A percentile compares a stretch with the other conserved stretches of the same genome.
phyloP scores from a whole-genome alignment of 1,284 basidiomycete genomes.

The Ceratobasidium sp. region DNA sequence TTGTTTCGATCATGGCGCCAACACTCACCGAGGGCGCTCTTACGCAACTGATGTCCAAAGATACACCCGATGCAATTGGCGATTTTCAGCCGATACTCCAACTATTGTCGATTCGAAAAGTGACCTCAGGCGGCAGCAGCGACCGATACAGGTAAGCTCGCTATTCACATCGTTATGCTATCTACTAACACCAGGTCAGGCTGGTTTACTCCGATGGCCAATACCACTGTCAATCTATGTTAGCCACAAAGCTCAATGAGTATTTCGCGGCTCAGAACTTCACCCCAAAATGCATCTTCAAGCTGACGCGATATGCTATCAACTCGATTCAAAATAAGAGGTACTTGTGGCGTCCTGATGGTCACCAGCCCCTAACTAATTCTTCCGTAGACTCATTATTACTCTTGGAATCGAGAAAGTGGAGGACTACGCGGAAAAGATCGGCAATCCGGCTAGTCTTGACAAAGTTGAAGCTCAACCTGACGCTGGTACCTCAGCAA shows the following conservation, averaged over 20 bases:
- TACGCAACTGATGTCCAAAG: slow-evolving; percentile 41
- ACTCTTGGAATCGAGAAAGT: slow-evolving; percentile 80
- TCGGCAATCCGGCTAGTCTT: slow-evolving; percentile 75
- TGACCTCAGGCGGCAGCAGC: slow-evolving; percentile 58
- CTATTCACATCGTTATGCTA: neutral
- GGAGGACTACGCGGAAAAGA: slow-evolving; percentile 70
- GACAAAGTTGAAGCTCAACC: slow-evolving; percentile 50
- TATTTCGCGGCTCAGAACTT: slow-evolving; percentile 80
- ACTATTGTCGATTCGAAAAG: slow-evolving; percentile 85
- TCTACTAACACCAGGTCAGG: slow-evolving; percentile 51
- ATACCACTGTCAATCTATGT: slow-evolving; percentile 92
- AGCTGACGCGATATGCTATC: slow-evolving; percentile 83
- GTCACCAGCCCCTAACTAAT: slow-evolving; percentile 9
- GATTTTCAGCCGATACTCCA: slow-evolving; percentile 77
- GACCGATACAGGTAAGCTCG: slow-evolving; percentile 57
- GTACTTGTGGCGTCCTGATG: slow-evolving; percentile 63
- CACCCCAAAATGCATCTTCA: slow-evolving; percentile 79
- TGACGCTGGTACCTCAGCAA: slow-evolving; percentile 52
- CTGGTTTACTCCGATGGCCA: slow-evolving; percentile 76
- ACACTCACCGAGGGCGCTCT: slow-evolving; percentile 47
- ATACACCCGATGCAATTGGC: slow-evolving; percentile 34
- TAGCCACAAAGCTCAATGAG: slow-evolving; percentile 91
- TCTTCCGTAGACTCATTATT: slow-evolving; percentile 79
- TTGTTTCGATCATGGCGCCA: slow-evolving; percentile 22
- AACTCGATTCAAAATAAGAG: slow-evolving; percentile 88